phyloP scores from a whole-genome alignment of 768 basidiomycete genomes.

The Pisolithus microcarpus region DNA sequence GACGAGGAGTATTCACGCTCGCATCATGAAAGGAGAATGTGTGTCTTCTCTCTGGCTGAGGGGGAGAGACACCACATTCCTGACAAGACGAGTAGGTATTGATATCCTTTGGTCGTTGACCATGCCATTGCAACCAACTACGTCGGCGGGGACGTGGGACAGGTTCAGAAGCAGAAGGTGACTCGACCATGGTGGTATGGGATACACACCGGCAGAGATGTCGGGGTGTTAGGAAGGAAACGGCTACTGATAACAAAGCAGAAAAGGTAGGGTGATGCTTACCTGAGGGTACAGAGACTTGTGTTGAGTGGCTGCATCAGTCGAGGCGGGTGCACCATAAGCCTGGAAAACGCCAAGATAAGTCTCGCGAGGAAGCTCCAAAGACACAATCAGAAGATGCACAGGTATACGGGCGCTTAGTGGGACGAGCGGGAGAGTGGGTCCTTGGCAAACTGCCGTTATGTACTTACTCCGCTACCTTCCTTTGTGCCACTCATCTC shows the following conservation, averaged over 20 bases:
- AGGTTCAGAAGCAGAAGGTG: conserved; percentile 2
- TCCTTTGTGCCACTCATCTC: conserved; percentile 18
- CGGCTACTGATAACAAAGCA: not conserved
- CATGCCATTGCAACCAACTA: conserved; percentile 25
- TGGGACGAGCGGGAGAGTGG: not conserved
- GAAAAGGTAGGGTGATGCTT: conserved; percentile 17
- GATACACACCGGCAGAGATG: not conserved
- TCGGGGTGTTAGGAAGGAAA: conserved; percentile 4
- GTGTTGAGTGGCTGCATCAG: conserved; percentile 24
- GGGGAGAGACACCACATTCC: conserved; percentile 15
- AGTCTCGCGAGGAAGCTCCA: conserved; percentile 5
- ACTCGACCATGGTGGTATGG: conserved; percentile 19
- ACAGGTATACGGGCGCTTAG: not conserved
- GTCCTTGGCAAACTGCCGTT: conserved; percentile 18
- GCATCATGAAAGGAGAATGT: not conserved
- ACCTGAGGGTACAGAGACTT: conserved; percentile 25
- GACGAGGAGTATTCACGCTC: not conserved
- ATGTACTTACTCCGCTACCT: conserved; percentile 21
- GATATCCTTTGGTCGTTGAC: conserved; percentile 15
- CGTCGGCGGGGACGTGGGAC: conserved; percentile 13
- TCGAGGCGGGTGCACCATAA: conserved; percentile 7
- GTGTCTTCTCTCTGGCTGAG: conserved; percentile 10
- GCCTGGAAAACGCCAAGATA: conserved; percentile 21
- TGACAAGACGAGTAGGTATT: conserved; percentile 8
- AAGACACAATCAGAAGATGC: conserved; percentile 5